A percentile compares a stretch with the other conserved stretches of the same genome.
These are phyloP conservation scores for Rhizopogon vesiculosus DNA, from an alignment of 768 basidiomycete species.

Conservation along the genomic window DNA sequence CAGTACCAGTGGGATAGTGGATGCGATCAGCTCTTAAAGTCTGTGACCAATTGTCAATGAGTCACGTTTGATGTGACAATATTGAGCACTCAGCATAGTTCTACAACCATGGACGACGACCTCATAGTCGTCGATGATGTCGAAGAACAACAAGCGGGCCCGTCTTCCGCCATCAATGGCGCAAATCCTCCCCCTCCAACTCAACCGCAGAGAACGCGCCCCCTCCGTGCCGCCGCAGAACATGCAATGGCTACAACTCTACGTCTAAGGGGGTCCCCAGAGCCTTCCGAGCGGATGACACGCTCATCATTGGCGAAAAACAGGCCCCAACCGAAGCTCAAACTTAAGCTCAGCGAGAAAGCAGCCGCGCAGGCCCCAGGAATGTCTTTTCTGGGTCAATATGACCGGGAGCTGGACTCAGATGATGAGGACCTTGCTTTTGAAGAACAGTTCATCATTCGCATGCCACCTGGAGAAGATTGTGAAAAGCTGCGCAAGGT, in stretches of 20 bases:
- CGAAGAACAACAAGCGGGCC: constrained; percentile 35
- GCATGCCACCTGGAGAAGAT: constrained; percentile 84
- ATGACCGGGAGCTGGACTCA: constrained; percentile 92
- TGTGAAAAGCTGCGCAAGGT: constrained; percentile 77
- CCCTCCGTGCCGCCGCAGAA: constrained; percentile 28
- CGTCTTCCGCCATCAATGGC: constrained; percentile 30
- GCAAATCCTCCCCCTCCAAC: constrained; percentile 9
- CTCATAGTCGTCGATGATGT: constrained; percentile 59
- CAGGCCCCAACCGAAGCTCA: constrained; percentile 67
- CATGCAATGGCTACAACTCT: constrained; percentile 31
- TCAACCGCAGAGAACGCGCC: constrained; percentile 24
- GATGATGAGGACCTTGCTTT: constrained; percentile 93
- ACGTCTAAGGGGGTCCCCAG: constrained; percentile 24
- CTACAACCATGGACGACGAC: constrained; percentile 48
- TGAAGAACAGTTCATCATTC: constrained; percentile 94
- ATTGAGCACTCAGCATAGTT: not conserved
- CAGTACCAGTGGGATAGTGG: too few species aligned
- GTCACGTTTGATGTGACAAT: constrained; percentile 10
- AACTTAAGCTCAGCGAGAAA: constrained; percentile 84
- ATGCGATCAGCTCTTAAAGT: too few species aligned
- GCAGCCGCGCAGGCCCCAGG: constrained; percentile 77
- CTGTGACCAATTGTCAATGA: too few species aligned
- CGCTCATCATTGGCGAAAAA: constrained; percentile 51
- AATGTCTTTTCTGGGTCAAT: constrained; percentile 85
- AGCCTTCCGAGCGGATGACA: constrained; percentile 45